These are phyloP conservation scores for Colletotrichum plurivorum DNA, from an alignment of 2,329 filamentous ascomycete genomes.

Conservation along the genomic window DNA sequence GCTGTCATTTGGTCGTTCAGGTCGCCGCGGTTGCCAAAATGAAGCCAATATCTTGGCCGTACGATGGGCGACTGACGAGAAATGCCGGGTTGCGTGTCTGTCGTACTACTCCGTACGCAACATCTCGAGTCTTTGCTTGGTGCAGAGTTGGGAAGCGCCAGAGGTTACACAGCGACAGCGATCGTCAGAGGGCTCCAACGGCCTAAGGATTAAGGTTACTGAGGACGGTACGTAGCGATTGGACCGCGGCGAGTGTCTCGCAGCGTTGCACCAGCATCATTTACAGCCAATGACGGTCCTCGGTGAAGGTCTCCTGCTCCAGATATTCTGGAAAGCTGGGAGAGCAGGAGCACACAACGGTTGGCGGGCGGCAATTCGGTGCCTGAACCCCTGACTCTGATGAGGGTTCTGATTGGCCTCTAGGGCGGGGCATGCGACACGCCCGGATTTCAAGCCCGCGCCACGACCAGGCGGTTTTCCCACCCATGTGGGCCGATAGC, in stretches of 20 bases:
- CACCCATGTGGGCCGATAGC: conserved; percentile 16
- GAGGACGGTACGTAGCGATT: conserved; percentile 13
- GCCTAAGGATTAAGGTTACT: conserved; percentile 25
- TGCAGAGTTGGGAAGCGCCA: neutral
- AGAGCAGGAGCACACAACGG: neutral
- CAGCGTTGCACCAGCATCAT: neutral
- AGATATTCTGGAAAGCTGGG: conserved; percentile 33
- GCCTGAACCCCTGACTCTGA: conserved; percentile 13
- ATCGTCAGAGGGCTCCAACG: conserved; percentile 9
- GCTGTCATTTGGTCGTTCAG: conserved; percentile 3
- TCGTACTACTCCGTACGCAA: no score
- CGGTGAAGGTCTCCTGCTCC: neutral
- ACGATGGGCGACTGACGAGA: conserved; percentile 15
- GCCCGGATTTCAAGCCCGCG: conserved; percentile 22
- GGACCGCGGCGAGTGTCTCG: neutral
- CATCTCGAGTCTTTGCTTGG: no score
- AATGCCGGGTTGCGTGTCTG: neutral
- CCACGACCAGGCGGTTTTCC: conserved; percentile 14
- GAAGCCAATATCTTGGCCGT: conserved; percentile 22
- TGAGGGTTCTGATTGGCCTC: neutral
- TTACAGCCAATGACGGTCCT: neutral
- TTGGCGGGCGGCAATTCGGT: conserved; percentile 20
- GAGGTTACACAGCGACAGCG: neutral
- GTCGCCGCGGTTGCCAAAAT: neutral
- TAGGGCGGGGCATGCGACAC: conserved; percentile 16